phyloP scores from a whole-genome alignment of 768 basidiomycete species.

The Podaxis sp. region DNA sequence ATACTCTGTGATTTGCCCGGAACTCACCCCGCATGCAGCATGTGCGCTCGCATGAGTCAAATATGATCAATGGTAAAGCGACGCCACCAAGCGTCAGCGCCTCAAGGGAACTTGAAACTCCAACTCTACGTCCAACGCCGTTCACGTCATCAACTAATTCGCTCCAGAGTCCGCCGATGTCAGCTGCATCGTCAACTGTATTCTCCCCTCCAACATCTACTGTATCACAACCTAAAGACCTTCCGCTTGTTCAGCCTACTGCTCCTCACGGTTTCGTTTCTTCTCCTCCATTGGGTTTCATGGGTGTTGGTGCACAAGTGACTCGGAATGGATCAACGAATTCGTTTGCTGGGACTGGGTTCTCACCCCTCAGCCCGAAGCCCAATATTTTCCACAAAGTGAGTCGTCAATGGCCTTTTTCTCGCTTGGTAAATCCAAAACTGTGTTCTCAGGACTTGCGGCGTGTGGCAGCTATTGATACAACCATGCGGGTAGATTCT shows the following conservation, averaged over 20 bases:
- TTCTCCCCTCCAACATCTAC: conserved; percentile 12
- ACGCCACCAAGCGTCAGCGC: not conserved
- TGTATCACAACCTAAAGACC: conserved; percentile 3
- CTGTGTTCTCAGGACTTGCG: conserved; percentile 20
- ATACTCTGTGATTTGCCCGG: not conserved
- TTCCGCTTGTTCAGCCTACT: not conserved
- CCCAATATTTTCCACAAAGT: conserved; percentile 23
- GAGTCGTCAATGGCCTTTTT: not conserved
- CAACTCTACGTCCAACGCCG: conserved; percentile 2
- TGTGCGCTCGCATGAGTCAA: conserved; percentile 4
- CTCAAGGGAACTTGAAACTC: conserved; percentile 1
- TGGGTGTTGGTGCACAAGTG: not conserved
- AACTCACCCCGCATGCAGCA: conserved; percentile 18
- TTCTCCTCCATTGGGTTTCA: not conserved
- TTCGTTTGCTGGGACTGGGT: conserved; percentile 22
- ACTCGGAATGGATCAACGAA: not conserved
- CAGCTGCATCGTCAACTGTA: not conserved
- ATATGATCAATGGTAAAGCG: not conserved
- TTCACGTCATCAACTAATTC: not conserved
- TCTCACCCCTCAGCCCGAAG: conserved; percentile 24
- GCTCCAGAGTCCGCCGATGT: conserved; percentile 1
- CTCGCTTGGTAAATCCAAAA: not conserved
- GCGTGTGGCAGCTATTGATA: conserved; percentile 8
- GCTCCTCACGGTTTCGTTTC: not conserved
- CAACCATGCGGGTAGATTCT: conserved; percentile 20